These are phyloP conservation scores for Didymella pomorum DNA, from an alignment of 2,329 filamentous ascomycete species.

Conservation along the genomic window DNA sequence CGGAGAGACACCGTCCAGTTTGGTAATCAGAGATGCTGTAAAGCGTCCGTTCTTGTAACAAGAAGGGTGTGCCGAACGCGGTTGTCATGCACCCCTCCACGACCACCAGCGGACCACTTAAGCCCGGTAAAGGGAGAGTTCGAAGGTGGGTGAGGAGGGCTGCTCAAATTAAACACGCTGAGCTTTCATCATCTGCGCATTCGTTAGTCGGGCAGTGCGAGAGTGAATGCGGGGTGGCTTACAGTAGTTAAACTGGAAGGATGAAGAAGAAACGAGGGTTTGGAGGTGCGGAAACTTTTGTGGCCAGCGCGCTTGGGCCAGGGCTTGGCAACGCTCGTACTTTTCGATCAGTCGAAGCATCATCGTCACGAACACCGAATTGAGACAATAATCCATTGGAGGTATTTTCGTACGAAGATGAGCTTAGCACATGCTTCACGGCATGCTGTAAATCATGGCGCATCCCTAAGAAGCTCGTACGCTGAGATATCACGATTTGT, in stretches of 20 bases:
- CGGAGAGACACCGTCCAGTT: slow-evolving; percentile 62
- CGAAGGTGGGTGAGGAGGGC: slow-evolving; percentile 69
- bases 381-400: not conserved
- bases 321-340: slow-evolving; percentile 14
- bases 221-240: slow-evolving; percentile 56
- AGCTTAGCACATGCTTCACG: slow-evolving; percentile 32
- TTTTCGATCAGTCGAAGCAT: slow-evolving; percentile 19
- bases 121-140: slow-evolving; percentile 91
- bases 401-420: slow-evolving; percentile 23
- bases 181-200: slow-evolving; percentile 96
- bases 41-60: slow-evolving; percentile 97
- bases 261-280: slow-evolving; percentile 67
- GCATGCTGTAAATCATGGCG: slow-evolving; percentile 23
- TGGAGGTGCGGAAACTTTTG: slow-evolving; percentile 47
- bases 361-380: slow-evolving; percentile 6
- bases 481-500: slow-evolving; percentile 46
- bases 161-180: slow-evolving; percentile 94
- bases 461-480: slow-evolving; percentile 41
- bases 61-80: slow-evolving; percentile 99
- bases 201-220: slow-evolving; percentile 33
- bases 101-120: slow-evolving; percentile 80
- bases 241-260: slow-evolving; percentile 99
- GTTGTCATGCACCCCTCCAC: slow-evolving; percentile 83
- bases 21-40: slow-evolving; percentile 92
- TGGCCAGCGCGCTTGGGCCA: slow-evolving; percentile 34